Evolutionary conservation across 306 rosid species (phyloP), one percentile per base, ranked within the genome.

Genomic region (Vigna mungo): DNA sequence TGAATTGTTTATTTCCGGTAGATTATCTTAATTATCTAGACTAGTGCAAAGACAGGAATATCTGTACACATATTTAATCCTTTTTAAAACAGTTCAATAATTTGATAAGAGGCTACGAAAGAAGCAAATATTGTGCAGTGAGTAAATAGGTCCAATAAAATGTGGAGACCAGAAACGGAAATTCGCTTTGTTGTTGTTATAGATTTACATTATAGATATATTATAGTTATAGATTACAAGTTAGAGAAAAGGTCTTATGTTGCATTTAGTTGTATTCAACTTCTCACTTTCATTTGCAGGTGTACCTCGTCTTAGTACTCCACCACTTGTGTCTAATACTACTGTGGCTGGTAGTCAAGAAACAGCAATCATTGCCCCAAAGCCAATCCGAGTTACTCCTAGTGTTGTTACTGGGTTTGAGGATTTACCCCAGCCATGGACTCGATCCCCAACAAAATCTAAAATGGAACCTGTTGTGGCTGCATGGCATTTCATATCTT

Each of bases 251-350:
- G 0, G 2, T 11, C 49, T 20, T 48, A 5, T 77, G 75, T 62
- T 54, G 23, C 68, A 17, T 1, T 75, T 55, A 51, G 41, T 61
- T 72, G 61, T 77, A 74, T 76, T 71, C 44, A 63, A 60, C 66
- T 70, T 53, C 63, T 74, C 36, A 49, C 71, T 77, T 86, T 56
- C 47, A 56, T 76, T 39, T 89, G 87, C 90, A 95, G 99, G 99
- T 34, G 99, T 95, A 67, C 99, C 99, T 71, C 99, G 99, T 76
- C 96, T 95, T 67, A 95, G 92, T 86, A 89, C 99, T 68, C 99
- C 99, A 10, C 99, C 99, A 65, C 97, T 86, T 68, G 80, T 95
- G 86, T 64, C 93, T 44, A 90, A 75, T 86, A 39, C 84, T 67
- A 63, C 95, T 79, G 76, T 67, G 70, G 41, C 86, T 83, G 83